These are phyloP conservation scores for Chloris gayana DNA, from an alignment of 176 grass and related monocot species.

Conservation along the genomic window DNA sequence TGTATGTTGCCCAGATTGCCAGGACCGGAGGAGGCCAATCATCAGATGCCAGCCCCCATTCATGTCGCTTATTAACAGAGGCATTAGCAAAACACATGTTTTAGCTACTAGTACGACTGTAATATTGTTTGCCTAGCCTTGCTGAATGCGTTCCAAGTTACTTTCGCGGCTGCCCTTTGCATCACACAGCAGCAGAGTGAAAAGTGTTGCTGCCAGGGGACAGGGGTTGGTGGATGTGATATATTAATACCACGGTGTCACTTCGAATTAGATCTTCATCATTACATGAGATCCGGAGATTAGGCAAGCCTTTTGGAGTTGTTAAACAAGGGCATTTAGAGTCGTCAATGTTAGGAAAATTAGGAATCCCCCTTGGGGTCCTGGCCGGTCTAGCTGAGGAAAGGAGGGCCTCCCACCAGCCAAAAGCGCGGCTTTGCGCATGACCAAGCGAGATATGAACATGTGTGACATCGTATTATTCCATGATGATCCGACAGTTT, in stretches of 20 bases:
- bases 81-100: neutral
- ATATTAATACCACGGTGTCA: neutral
- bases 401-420: too few species aligned
- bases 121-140: neutral
- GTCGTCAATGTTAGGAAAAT: neutral
- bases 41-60: conserved; percentile 8
- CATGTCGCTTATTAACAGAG: neutral
- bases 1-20: neutral
- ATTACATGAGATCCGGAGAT: conserved; percentile 26
- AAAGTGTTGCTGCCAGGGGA: conserved; percentile 5
- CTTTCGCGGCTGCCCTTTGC: neutral
- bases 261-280: conserved; percentile 30
- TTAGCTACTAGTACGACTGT: neutral
- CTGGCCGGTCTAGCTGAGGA: too few species aligned
- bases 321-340: neutral
- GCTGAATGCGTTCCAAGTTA: neutral
- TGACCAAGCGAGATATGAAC: neutral
- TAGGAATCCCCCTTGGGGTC: neutral
- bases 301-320: neutral
- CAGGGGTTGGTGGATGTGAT: conserved; percentile 26
- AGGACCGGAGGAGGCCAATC: neutral
- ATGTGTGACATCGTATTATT: neutral
- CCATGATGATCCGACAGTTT: too few species aligned
- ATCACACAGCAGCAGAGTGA: neutral
- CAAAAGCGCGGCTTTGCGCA: neutral